Percentiles rank a stretch among this genome's conserved stretches.
These are phyloP conservation scores for Mallotus repandus DNA, from an alignment of 441 rosid genomes.

Conservation along the genomic window DNA sequence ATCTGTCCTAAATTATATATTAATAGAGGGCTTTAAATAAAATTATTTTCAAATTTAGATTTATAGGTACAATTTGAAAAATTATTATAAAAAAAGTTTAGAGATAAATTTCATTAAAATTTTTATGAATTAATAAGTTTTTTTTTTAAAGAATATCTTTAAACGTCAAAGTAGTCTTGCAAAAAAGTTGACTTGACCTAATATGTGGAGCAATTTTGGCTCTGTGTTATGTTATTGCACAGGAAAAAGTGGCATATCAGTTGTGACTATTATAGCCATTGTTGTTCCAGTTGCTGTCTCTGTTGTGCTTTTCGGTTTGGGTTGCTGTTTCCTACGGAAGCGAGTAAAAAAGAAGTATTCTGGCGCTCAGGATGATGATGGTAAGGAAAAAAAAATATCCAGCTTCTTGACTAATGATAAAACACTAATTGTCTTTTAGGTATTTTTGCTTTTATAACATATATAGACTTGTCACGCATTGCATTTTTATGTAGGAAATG, in stretches of 20 bases:
- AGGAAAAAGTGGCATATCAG: constrained; percentile 20
- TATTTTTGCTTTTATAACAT: background rate
- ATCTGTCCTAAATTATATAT: too few relatives aligned
- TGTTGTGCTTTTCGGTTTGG: constrained; percentile 18
- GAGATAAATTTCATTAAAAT: too few relatives aligned
- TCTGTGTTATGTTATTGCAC: background rate
- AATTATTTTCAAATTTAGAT: too few relatives aligned
- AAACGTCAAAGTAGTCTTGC: too few relatives aligned
- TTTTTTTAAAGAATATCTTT: too few relatives aligned
- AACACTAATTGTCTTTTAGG: background rate
- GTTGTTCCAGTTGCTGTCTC: constrained; percentile 18
- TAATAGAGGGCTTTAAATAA: too few relatives aligned
- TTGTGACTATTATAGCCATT: constrained; percentile 18
- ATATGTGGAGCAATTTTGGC: too few relatives aligned
- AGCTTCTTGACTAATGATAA: too few relatives aligned
- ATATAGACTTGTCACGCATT: background rate
- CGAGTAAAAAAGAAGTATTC: constrained; percentile 22
- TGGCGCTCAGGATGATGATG: constrained; percentile 20
- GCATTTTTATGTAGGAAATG: constrained; percentile 20
- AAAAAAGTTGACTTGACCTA: too few relatives aligned
- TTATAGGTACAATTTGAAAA: too few relatives aligned
- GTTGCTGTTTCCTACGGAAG: constrained; percentile 24
- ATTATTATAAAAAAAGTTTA: too few relatives aligned
- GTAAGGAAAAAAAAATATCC: constrained; percentile 7
- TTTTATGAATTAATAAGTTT: too few relatives aligned